Base-by-base conservation (phyloP, 2,329 filamentous ascomycete genomes). In the Cercospora sojina region DNA sequence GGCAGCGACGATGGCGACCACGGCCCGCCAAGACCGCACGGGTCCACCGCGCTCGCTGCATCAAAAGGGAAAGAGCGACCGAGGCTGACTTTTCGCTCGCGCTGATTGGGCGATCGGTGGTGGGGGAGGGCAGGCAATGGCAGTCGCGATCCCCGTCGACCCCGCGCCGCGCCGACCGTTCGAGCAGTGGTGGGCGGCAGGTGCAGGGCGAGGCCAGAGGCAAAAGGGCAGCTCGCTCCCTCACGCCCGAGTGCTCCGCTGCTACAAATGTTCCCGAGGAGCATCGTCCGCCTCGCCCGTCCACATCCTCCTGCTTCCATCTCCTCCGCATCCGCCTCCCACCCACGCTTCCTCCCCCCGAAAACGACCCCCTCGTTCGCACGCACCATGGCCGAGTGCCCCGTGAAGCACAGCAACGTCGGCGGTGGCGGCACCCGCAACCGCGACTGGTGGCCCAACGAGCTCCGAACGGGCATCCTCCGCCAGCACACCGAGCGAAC, bases 381-480 rank as follows among this genome's bases (percentile, higher is more conserved):
- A 49, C 53, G 18, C 64, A 72, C 53, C 67, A 75, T 74, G 71
- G 70, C 61, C 62, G 69, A 76, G 69, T 77, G 76, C 65, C 76
- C 76, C 25, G 68, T 77, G 49, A 68, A 71, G 57, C 62, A 69
- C 62, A 71, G 72, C 71, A 74, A 74, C 69, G 69, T 71, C 43
- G 76, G 72, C 60, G 75, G 75, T 57, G 75, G 86, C 73, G 91
- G 90, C 74, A 90, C 88, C 73, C 81, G 82, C 68, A 91, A 88
- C 82, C 75, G 73, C 63, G 89, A 93, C 82, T 92, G 90, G 88
- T 93, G 90, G 90, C 90, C 91, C 62, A 84, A 88, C 65, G 81
- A 85, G 73, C 80, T 93, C 69, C 86, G 83, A 75, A 83, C 91
- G 71, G 87, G 89, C 81, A 88, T 92, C 74, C 86, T 93, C 62